Conservation (phyloP, 2,329 filamentous ascomycete species). For the Colletotrichum phormii region DNA sequence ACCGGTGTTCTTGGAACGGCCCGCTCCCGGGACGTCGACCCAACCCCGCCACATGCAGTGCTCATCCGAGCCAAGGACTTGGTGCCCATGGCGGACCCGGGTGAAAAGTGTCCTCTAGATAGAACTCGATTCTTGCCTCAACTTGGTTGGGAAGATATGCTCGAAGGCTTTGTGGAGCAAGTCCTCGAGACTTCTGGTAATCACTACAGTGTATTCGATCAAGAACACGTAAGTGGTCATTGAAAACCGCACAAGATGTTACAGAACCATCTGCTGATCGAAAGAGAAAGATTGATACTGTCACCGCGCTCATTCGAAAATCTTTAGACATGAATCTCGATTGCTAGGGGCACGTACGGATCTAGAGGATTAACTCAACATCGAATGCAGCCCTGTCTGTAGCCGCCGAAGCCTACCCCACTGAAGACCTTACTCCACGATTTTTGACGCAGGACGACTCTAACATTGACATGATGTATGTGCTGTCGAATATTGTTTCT, state of each 20-base stretch:
- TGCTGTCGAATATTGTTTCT: too few species aligned
- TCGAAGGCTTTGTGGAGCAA: conserved; percentile 22
- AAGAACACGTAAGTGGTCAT: conserved; percentile 11
- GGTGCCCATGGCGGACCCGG: conserved; percentile 29
- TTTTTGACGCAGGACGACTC: too few species aligned
- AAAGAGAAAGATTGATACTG: neutral
- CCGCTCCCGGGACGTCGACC: conserved; percentile 2
- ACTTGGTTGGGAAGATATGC: conserved; percentile 29
- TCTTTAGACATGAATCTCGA: conserved; percentile 9
- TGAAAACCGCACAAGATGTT: too few species aligned
- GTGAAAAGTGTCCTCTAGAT: conserved; percentile 23
- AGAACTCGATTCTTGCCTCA: conserved; percentile 26
- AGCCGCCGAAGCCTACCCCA: too few species aligned
- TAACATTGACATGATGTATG: too few species aligned
- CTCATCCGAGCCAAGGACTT: conserved; percentile 22
- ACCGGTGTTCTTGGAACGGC: conserved; percentile 6
- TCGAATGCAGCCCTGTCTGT: too few species aligned
- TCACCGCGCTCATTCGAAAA: conserved; percentile 19
- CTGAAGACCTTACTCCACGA: too few species aligned
- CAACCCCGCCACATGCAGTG: conserved; percentile 12
- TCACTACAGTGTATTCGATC: conserved; percentile 27
- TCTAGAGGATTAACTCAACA: too few species aligned
- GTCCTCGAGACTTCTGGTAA: conserved; percentile 28
- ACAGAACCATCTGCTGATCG: neutral
- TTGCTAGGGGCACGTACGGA: neutral